Evolutionary conservation across 371 early-diverging fungal genomes (phyloP), one percentile per base, ranked within the genome.

Genomic region (Chytridiales sp.): DNA sequence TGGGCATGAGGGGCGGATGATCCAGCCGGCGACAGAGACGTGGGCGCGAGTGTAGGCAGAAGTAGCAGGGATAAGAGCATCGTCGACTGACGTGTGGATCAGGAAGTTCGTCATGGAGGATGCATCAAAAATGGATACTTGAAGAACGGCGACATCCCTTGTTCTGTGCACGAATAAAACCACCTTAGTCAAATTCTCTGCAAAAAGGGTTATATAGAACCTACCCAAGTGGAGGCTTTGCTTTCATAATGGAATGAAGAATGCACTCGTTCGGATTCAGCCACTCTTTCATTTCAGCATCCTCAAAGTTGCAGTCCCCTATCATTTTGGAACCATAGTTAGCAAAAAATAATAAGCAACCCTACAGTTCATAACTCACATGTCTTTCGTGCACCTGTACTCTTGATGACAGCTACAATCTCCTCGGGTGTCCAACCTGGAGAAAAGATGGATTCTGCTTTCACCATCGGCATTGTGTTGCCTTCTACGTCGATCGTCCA

Each of bases 11-110:
- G 65, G 56, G 41, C 81, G 74, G 31, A 85, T 57, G 30, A 87
- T 72, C 86, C 86, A 87, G 19, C 86, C 88, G 30, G 63, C 70
- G 42, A 85, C 82, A 64, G 77, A 78, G 43, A 87, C 66, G 24
- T 82, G 72, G 15, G 79, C 69, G 58, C 87, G 73, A 34, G 77
- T 75, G 62, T 75, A 80, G 38, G 81, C 80, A 5, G 80, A 67
- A 41, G 77, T 71, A 22, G 73, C 74, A 15, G 85, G 86, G 32
- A 81, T 70, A 46, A 80, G 75, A 13, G 75, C 74, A 5, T 84
- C 82, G 19, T 82, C 78, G 19, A 85, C 76, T 30, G 82, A 82
- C 3, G 85, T 84, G 49, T 79, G 24, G 26, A 67, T 56, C 32
- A 67, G 42, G 58, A 61, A 67, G 21, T 61, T 53, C 24, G 68